Percentiles rank a stretch among this genome's conserved stretches.
Evolutionary conservation across 805 yeast genomes (phyloP).

Genomic region (Pichia manshurica): DNA sequence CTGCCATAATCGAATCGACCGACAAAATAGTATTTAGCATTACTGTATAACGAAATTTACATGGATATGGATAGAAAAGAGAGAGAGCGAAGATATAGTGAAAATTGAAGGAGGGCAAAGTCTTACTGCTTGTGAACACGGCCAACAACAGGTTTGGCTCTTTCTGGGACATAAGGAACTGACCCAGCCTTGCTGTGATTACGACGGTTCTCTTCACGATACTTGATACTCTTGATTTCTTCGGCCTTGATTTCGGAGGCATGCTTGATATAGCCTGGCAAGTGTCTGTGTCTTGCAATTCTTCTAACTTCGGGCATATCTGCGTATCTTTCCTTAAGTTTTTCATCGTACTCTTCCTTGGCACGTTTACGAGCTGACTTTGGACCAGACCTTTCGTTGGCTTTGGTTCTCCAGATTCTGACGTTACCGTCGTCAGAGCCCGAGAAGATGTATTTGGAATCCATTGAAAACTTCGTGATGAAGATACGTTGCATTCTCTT

Average conservation of each 20-base stretch:
- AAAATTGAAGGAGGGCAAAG: neutral
- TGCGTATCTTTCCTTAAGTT: conserved; percentile 86
- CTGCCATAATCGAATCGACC: too few species aligned
- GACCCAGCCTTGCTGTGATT: conserved; percentile 64
- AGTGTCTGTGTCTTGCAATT: conserved; percentile 86
- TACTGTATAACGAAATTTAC: too few species aligned
- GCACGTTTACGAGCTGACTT: conserved; percentile 74
- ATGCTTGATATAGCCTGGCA: conserved; percentile 81
- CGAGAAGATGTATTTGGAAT: conserved; percentile 75
- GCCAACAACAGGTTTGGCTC: conserved; percentile 83
- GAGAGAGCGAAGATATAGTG: neutral
- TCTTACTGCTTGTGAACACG: conserved; percentile 52
- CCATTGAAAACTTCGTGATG: conserved; percentile 79
- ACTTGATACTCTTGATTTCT: conserved; percentile 68
- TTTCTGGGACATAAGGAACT: conserved; percentile 58
- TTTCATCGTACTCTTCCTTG: conserved; percentile 84
- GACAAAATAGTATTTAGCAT: neutral
- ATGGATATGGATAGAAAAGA: too few species aligned
- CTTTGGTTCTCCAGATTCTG: conserved; percentile 85
- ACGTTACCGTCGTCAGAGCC: conserved; percentile 97
- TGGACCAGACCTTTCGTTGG: conserved; percentile 77
- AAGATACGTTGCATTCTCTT: conserved; percentile 96
- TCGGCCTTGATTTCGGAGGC: conserved; percentile 79
- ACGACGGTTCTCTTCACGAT: conserved; percentile 78
- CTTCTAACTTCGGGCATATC: conserved; percentile 95